Evolutionary conservation across 768 basidiomycete genomes (phyloP).

Genomic region (Xerocomellus intermedius): DNA sequence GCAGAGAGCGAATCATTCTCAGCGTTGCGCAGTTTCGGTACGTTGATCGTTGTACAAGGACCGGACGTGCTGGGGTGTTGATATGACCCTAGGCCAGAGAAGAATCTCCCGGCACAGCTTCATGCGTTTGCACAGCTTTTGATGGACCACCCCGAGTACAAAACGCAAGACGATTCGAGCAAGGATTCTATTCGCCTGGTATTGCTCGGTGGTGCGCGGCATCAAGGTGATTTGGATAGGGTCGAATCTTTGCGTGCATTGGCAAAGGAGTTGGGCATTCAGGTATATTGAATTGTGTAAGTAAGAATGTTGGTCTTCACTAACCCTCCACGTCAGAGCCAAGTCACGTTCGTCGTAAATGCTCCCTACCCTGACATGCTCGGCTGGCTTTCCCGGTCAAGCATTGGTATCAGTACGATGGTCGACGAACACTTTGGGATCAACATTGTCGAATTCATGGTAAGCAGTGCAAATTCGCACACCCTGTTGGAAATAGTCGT

Average conservation of each 20-base stretch:
- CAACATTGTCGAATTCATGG: conserved; percentile 98
- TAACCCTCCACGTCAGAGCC: conserved; percentile 42
- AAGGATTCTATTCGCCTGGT: conserved; percentile 53
- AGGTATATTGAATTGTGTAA: conserved; percentile 43
- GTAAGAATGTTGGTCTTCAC: background rate
- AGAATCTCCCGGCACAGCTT: conserved; percentile 84
- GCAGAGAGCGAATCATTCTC: conserved; percentile 64
- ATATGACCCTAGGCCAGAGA: conserved; percentile 72
- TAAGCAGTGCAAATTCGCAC: conserved; percentile 33
- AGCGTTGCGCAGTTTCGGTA: conserved; percentile 94
- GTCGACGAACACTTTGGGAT: conserved; percentile 98
- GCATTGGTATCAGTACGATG: conserved; percentile 94
- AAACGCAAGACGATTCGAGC: conserved; percentile 12
- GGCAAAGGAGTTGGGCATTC: conserved; percentile 60
- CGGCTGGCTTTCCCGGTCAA: conserved; percentile 66
- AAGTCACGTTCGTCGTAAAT: conserved; percentile 80
- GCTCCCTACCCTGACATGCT: conserved; percentile 74
- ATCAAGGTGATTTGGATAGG: conserved; percentile 67
- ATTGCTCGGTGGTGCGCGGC: conserved; percentile 84
- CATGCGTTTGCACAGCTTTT: conserved; percentile 64
- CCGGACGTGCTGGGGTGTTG: background rate
- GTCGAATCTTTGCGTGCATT: conserved; percentile 59
- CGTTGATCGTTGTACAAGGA: conserved; percentile 11
- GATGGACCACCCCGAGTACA: conserved; percentile 56
- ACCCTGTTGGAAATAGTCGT: background rate